Base-by-base conservation (phyloP, 2,329 filamentous ascomycete genomes). In the Fonsecaea multimorphosa region DNA sequence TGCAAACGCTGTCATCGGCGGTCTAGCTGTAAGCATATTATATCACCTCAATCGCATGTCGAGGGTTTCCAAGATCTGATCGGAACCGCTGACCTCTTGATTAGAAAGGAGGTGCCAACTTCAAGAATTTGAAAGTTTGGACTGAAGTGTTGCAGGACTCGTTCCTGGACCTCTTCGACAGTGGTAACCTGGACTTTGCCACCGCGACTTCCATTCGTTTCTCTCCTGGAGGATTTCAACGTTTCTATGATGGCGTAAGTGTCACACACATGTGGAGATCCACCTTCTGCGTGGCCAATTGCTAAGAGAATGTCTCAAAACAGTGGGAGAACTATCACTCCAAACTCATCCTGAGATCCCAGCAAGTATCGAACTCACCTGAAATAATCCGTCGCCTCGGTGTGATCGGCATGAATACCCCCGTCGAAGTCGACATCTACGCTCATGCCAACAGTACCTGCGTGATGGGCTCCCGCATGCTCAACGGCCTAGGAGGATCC, bases 331-430 rank as follows among this genome's bases (percentile, higher is more conserved):
- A 81, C 40, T 96, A 96, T 79, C 83, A 90, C 57, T 85, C 89
- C 76, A 94, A 93, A 82, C 86, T 96, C 2, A 89, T 96, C 63
- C 88, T 96, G 55, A 91, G 93, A 68, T 89, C 89, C n/a, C 92
- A 96, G 81, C 87, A 91, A 76, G 91, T 96, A 9, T 93, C 90
- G 74, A 96, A 96, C 84, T 90, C 89, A 2, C 92, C 92, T 66
- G 92, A 96, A 80, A 93, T 96, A 80, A 96, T 96, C 81, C 87
- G 91, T 62, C 87, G 92, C 29, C 83, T 96, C 1, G 92, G 92
- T 67, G 89, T 93, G 71, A 96, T 97, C 73, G 92, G 91, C 77
- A 96, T 96, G 92, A 96, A 96, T 85, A 96, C 92, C 0, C 92
- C 92, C 24, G 91, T 96, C 54, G 93, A 96, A 80, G 92, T 96